phyloP scores from a whole-genome alignment of 2,329 filamentous ascomycete species.

The Teratosphaeria destructans region DNA sequence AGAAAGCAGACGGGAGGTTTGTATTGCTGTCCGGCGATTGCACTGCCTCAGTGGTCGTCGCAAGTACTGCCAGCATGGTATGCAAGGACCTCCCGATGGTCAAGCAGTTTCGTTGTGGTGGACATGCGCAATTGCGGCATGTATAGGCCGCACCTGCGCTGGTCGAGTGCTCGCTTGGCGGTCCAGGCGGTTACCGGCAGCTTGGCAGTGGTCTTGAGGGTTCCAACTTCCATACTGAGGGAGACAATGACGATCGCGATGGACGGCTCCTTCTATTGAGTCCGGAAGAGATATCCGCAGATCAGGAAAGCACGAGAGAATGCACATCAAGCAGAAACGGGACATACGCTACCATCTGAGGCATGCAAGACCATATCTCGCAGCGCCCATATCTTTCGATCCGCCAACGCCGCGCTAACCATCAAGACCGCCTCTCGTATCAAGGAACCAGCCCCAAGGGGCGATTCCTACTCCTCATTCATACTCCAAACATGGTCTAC shows the following conservation, averaged over 20 bases:
- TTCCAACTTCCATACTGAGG: neutral
- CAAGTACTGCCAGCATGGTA: slow-evolving; percentile 2
- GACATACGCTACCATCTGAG: neutral
- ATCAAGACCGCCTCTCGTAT: neutral
- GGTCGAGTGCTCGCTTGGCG: neutral
- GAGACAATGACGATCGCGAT: neutral
- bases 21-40: slow-evolving; percentile 1
- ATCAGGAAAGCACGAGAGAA: neutral
- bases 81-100: slow-evolving; percentile 1
- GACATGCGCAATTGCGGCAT: neutral
- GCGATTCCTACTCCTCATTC: neutral
- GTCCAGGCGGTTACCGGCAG: neutral
- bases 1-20: neutral
- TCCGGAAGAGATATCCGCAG: neutral
- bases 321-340: neutral
- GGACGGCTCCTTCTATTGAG: neutral
- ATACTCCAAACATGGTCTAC: slow-evolving; percentile 25
- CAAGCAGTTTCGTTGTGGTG: neutral
- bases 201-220: neutral
- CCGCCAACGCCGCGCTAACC: neutral
- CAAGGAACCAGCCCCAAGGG: neutral
- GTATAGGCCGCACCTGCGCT: neutral
- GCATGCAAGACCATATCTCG: neutral
- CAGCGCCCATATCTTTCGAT: neutral
- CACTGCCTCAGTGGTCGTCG: slow-evolving; percentile 5